These are phyloP conservation scores for Proteromonas lacertae DNA, from an alignment of 352 stramenopile species.

Conservation along the genomic window DNA sequence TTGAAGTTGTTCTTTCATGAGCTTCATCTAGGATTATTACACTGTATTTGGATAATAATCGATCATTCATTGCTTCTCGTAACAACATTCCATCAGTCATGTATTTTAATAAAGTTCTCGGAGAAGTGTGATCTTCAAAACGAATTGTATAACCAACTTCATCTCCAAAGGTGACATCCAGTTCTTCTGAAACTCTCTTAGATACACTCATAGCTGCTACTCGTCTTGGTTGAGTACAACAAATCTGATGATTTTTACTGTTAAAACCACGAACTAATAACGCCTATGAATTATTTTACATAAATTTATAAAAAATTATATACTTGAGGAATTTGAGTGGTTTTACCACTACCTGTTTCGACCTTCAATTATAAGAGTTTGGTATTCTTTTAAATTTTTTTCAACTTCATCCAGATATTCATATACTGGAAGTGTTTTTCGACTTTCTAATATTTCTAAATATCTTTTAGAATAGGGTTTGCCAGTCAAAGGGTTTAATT, in stretches of 20 bases:
- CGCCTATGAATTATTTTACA: no score
- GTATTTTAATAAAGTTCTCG: slow-evolving; percentile 36
- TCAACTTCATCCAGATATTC: slow-evolving; percentile 39
- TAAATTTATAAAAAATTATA: slow-evolving; percentile 5
- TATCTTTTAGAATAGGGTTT: slow-evolving; percentile 50
- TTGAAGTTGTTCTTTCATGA: slow-evolving; percentile 83
- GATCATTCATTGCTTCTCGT: slow-evolving; percentile 80
- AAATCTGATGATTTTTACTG: slow-evolving; percentile 19
- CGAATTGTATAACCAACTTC: slow-evolving; percentile 97
- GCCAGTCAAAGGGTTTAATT: slow-evolving; percentile 52
- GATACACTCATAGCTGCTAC: slow-evolving; percentile 93
- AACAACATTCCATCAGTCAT: slow-evolving; percentile 82
- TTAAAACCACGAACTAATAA: no score
- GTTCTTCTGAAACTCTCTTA: slow-evolving; percentile 83
- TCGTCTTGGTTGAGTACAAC: slow-evolving; percentile 80
- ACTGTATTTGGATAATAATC: slow-evolving; percentile 62
- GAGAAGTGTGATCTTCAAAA: slow-evolving; percentile 75
- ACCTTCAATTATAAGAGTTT: slow-evolving; percentile 74
- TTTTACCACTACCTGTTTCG: slow-evolving; percentile 91
- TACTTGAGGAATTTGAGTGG: slow-evolving; percentile 44
- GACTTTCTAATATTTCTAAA: slow-evolving; percentile 35
- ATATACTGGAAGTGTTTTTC: slow-evolving; percentile 55
- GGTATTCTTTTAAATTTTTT: slow-evolving; percentile 28
- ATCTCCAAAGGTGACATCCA: slow-evolving; percentile 76
- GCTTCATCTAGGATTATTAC: slow-evolving; percentile 78